Evolutionary conservation across 176 grass and related monocot genomes (phyloP).

Genomic region (Musa itinerans): DNA sequence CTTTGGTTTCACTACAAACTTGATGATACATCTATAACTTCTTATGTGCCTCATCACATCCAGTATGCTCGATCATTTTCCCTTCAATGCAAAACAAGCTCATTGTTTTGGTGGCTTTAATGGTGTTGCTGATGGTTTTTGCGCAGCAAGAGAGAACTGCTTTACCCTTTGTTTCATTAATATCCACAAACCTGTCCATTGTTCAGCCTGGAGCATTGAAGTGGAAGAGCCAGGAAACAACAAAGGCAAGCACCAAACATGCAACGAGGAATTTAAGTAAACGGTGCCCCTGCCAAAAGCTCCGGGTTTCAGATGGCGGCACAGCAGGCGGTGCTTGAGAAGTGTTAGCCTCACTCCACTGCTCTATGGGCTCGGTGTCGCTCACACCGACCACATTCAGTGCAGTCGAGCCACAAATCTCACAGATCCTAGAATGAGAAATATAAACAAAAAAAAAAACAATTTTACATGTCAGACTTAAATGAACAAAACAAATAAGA

Average conservation of each 20-base stretch:
- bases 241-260: conserved; percentile 92
- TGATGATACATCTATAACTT: not conserved
- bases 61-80: not conserved
- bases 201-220: conserved; percentile 77
- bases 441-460: not conserved
- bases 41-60: not conserved
- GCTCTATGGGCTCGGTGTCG: not conserved
- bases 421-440: conserved; percentile 8
- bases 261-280: conserved; percentile 96
- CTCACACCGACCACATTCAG: not conserved
- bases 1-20: not conserved
- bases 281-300: conserved; percentile 88
- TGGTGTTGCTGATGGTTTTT: too few relatives aligned
- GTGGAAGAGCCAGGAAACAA: conserved; percentile 98
- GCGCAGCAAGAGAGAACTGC: not conserved
- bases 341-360: conserved; percentile 5
- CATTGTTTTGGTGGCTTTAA: not conserved
- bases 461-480: not conserved
- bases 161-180: not conserved
- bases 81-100: not conserved
- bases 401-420: conserved; percentile 14
- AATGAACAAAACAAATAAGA: too few relatives aligned
- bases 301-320: conserved; percentile 23
- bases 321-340: not conserved
- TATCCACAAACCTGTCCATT: not conserved